A percentile compares a stretch with the other conserved stretches of the same genome.
Conservation (phyloP, 2,329 filamentous ascomycete genomes). For the Colletotrichum tamarilloi region DNA sequence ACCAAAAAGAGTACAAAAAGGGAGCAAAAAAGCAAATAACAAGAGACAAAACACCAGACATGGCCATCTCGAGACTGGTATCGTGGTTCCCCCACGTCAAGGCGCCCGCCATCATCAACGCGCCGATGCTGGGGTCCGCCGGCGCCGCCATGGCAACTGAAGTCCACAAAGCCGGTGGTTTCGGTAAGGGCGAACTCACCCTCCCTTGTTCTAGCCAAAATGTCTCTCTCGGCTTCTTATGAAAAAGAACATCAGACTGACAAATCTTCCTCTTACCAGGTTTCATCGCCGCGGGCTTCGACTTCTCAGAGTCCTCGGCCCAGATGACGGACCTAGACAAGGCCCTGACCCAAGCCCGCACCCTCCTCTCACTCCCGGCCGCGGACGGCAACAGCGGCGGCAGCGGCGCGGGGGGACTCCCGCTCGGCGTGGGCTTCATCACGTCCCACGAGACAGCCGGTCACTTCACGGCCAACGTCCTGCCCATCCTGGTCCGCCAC, state of each 20-base stretch:
- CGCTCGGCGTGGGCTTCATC: constrained; percentile 72
- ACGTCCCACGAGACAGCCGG: constrained; percentile 59
- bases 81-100: constrained; percentile 32
- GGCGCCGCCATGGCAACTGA: constrained; percentile 48
- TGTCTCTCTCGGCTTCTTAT: background rate
- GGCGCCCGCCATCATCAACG: constrained; percentile 42
- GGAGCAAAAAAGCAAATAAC: background rate
- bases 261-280: constrained; percentile 38
- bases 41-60: constrained; percentile 4
- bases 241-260: background rate
- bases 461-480: constrained; percentile 53
- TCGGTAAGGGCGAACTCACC: constrained; percentile 42
- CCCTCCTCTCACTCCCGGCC: constrained; percentile 40
- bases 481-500: constrained; percentile 63
- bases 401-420: constrained; percentile 44
- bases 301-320: constrained; percentile 44
- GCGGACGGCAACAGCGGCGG: constrained; percentile 2
- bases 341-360: constrained; percentile 44
- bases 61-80: constrained; percentile 24
- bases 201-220: background rate
- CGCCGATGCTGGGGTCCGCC: constrained; percentile 49
- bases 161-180: constrained; percentile 50
- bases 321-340: constrained; percentile 46
- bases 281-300: constrained; percentile 46
- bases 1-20: background rate